Evolutionary conservation across 768 basidiomycete species (phyloP).

Genomic region (Holtermanniella nyarrowii): DNA sequence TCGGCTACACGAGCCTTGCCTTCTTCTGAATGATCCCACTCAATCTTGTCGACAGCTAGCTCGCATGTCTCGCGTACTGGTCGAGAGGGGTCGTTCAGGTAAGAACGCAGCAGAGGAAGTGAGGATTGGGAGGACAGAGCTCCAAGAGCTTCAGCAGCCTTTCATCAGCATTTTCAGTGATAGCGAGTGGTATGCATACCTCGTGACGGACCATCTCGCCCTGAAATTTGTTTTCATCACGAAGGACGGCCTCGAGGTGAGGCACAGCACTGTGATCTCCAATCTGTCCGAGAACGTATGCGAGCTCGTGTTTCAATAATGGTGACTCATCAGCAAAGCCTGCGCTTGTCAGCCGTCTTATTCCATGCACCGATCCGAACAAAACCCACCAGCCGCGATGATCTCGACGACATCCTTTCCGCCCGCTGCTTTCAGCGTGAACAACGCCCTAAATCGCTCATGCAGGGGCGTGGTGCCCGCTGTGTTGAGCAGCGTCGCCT

Average conservation of each 20-base stretch:
- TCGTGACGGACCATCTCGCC: constrained; percentile 94
- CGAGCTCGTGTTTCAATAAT: constrained; percentile 89
- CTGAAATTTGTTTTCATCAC: constrained; percentile 54
- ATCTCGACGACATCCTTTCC: constrained; percentile 66
- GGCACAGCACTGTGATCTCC: constrained; percentile 63
- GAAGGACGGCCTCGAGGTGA: constrained; percentile 63
- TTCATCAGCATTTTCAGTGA: constrained; percentile 2
- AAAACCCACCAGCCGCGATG: constrained; percentile 63
- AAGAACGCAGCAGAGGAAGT: constrained; percentile 59
- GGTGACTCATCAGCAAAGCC: constrained; percentile 80
- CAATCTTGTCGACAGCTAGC: constrained; percentile 88
- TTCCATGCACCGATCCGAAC: background rate
- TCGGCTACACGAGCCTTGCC: constrained; percentile 35
- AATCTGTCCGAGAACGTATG: constrained; percentile 93
- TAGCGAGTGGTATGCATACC: constrained; percentile 44
- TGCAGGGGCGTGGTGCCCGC: constrained; percentile 66
- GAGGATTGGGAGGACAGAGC: constrained; percentile 67
- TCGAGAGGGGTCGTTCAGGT: constrained; percentile 58
- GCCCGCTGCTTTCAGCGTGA: constrained; percentile 72
- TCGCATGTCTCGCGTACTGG: constrained; percentile 91
- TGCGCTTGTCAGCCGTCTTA: constrained; percentile 34
- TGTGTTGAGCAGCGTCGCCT: constrained; percentile 66
- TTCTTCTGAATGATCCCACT: constrained; percentile 57
- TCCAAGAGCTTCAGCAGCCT: constrained; percentile 99
- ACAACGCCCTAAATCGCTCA: constrained; percentile 78